A percentile compares a stretch with the other conserved stretches of the same genome.
Conservation (phyloP, 2,329 filamentous ascomycete genomes). For the Botrytis porri region DNA sequence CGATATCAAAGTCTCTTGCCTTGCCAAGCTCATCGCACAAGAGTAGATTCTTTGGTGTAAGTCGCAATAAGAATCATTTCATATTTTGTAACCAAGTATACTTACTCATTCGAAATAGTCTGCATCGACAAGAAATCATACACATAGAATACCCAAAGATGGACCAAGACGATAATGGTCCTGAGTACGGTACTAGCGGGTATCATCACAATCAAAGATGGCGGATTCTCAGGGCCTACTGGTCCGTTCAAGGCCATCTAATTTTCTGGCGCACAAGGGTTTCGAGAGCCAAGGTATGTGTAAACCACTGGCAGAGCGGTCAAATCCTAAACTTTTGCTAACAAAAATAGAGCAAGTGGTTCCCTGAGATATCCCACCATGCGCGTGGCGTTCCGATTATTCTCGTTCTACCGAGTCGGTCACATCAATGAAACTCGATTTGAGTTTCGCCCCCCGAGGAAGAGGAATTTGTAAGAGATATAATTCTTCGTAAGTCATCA, state of each 20-base stretch:
- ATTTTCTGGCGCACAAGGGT: fast-evolving
- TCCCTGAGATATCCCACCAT: neutral
- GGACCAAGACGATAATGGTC: neutral
- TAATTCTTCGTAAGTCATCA: neutral
- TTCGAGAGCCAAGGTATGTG: neutral
- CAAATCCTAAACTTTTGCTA: neutral
- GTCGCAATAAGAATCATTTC: neutral
- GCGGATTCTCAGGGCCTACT: neutral
- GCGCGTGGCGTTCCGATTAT: neutral
- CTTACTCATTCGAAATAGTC: neutral
- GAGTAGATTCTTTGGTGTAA: neutral
- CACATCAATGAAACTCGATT: neutral
- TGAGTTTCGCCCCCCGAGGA: too few relatives aligned
- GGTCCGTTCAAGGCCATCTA: neutral
- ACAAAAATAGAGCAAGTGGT: neutral
- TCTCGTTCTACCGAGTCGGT: neutral
- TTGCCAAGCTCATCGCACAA: neutral
- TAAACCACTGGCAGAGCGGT: neutral
- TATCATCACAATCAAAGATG: neutral
- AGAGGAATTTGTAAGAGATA: too few relatives aligned
- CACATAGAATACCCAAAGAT: neutral
- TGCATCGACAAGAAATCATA: neutral
- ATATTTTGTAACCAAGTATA: neutral
- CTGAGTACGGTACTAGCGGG: neutral
- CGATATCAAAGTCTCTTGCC: neutral